Evolutionary conservation across 23 red algal species (phyloP).

Genomic region (Chondrus crispus): DNA sequence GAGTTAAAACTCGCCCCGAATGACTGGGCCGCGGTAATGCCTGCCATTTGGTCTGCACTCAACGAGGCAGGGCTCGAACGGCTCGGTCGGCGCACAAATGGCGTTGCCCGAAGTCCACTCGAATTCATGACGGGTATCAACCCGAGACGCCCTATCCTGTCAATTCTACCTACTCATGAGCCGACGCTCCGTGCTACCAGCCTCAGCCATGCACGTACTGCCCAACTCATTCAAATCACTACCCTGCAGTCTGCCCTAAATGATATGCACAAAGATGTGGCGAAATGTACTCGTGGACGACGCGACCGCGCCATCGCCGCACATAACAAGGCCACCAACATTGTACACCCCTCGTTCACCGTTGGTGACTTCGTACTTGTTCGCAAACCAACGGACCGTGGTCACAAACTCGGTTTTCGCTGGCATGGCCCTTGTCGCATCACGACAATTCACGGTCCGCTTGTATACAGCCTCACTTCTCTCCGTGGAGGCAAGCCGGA

Average conservation of each 20-base stretch:
- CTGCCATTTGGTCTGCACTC: not conserved
- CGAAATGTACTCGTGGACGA: not conserved
- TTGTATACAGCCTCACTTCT: not conserved
- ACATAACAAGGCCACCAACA: slow-evolving; percentile 40
- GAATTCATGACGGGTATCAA: not conserved
- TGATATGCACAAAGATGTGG: slow-evolving; percentile 8
- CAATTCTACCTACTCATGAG: not conserved
- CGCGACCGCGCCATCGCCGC: not conserved
- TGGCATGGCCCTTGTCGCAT: slow-evolving; percentile 19
- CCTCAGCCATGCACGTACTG: not conserved
- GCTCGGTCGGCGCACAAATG: not conserved
- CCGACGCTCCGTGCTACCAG: not conserved
- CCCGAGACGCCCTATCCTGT: not conserved
- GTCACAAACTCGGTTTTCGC: not conserved
- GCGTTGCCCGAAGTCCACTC: not conserved
- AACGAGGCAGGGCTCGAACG: not conserved
- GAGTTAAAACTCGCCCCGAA: not conserved
- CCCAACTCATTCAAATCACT: not conserved
- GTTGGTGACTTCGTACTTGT: slow-evolving; percentile 18
- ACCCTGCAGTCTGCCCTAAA: not conserved
- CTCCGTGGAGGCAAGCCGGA: not conserved
- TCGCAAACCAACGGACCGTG: slow-evolving; percentile 2
- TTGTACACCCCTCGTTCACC: not conserved
- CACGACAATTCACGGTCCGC: not conserved
- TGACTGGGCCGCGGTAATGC: not conserved